Evolutionary conservation across 345 rosid species (phyloP), one percentile per base, ranked within the genome.

Genomic region (Acer saccharum): DNA sequence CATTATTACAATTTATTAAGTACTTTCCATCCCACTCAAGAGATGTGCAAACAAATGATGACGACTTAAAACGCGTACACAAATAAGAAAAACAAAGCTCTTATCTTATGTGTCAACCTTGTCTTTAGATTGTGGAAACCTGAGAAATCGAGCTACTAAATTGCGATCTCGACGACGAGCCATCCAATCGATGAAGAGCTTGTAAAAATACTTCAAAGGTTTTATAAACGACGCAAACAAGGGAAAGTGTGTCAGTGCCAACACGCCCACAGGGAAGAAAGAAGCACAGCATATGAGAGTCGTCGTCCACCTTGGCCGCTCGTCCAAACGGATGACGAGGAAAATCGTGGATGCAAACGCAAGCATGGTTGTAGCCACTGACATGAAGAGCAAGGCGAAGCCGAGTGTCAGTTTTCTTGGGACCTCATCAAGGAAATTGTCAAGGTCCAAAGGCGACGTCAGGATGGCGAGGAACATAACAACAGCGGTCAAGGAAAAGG

Each of bases 381-480:
- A 69, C 67, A 80, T 29, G 79, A 80, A 80, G 57, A 83, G 86
- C 10, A 71, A 69, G 6, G 52, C 44, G 74, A 83, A 80, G 27
- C 83, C 86, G 10, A 80, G 3, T 2, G 63, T 43, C 1, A 83
- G 71, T 10, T 74, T 74, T 2, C 63, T 60, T 9, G 86, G 86
- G 57, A 83, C 60, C 0, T 23, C 67, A 18, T 2, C 11, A 25
- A 0, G 61, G 65, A 83, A 83, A 21, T 80, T 79, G 4, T 60
- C 29, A 7, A 35, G 10, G 48, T 69, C 73, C 2, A 46, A 74
- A 1, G 86, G 73, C 6, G 81, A 77, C 1, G 83, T 80, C 11
- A 80, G 78, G 54, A 80, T 13, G 0, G 79, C 80, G 0, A 83
- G 83, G 54, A 83, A 83, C 73, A 80, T 43, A 18, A 83, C 79